Conservation (phyloP, 2,329 filamentous ascomycete genomes). For the Diaporthe helianthi region DNA sequence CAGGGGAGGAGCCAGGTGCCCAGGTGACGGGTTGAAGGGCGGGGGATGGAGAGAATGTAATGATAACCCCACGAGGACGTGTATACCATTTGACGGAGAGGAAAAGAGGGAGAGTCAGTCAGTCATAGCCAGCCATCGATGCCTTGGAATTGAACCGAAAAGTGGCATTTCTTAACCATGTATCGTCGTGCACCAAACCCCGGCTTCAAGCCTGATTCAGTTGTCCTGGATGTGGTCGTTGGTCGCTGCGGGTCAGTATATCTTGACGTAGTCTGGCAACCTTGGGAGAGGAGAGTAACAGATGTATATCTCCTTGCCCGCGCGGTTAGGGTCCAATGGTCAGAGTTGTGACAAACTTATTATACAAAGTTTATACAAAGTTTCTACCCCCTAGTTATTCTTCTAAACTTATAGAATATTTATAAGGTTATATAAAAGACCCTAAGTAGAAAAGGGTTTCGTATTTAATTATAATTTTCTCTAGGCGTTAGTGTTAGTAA, state of each 20-base stretch:
- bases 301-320: too few species aligned
- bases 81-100: conserved; percentile 31
- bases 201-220: background rate
- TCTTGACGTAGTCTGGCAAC: background rate
- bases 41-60: conserved; percentile 25
- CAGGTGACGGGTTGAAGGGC: background rate
- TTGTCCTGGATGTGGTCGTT: background rate
- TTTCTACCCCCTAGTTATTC: too few species aligned
- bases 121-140: conserved; percentile 19
- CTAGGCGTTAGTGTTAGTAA: too few species aligned
- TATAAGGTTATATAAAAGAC: too few species aligned
- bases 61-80: conserved; percentile 31
- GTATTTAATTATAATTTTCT: too few species aligned
- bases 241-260: background rate
- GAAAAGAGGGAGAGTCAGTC: conserved; percentile 8
- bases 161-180: background rate
- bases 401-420: too few species aligned
- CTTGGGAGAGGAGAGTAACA: background rate
- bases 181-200: conserved; percentile 4
- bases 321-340: too few species aligned
- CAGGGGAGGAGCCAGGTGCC: background rate
- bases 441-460: too few species aligned
- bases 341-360: too few species aligned
- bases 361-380: too few species aligned
- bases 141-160: background rate